Percentiles rank a stretch among this genome's conserved stretches.
Conservation (phyloP, 2,329 filamentous ascomycete species). For the Polychaeton citri region DNA sequence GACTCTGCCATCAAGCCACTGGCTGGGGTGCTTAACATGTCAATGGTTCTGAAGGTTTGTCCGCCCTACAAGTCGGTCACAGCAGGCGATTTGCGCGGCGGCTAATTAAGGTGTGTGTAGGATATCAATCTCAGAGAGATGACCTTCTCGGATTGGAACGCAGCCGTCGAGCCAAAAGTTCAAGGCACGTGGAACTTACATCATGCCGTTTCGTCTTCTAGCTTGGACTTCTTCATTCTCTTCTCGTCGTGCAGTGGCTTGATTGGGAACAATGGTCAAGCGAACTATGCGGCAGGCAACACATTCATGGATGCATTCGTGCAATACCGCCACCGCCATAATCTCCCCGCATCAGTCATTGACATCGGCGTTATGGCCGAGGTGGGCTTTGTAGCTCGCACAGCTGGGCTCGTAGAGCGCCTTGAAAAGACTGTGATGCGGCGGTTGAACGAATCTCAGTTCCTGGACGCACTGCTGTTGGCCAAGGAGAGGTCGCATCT, state of each 20-base stretch:
- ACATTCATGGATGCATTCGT: conserved; percentile 10
- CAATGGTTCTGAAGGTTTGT: background rate
- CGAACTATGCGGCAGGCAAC: conserved; percentile 44
- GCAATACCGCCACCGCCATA: conserved; percentile 25
- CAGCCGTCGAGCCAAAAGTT: conserved; percentile 11
- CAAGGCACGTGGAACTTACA: conserved; percentile 17
- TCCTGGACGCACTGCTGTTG: background rate
- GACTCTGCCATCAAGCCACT: background rate
- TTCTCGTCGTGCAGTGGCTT: conserved; percentile 42
- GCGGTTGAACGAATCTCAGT: background rate
- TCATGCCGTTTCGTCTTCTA: conserved; percentile 11
- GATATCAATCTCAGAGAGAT: conserved; percentile 5
- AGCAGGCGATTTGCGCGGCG: too few relatives aligned
- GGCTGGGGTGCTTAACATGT: background rate
- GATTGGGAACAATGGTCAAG: conserved; percentile 44
- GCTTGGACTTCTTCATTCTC: conserved; percentile 39
- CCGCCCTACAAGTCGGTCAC: too few relatives aligned
- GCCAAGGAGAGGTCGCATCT: background rate
- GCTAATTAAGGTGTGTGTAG: too few relatives aligned
- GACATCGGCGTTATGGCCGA: conserved; percentile 39
- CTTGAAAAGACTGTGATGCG: background rate
- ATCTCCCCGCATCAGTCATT: conserved; percentile 34
- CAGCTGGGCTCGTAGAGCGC: background rate
- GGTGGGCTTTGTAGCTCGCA: conserved; percentile 22
- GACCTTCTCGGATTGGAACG: conserved; percentile 10